Base-by-base conservation (phyloP, 169 alveolate species). In the Cryptosporidium sp. region DNA sequence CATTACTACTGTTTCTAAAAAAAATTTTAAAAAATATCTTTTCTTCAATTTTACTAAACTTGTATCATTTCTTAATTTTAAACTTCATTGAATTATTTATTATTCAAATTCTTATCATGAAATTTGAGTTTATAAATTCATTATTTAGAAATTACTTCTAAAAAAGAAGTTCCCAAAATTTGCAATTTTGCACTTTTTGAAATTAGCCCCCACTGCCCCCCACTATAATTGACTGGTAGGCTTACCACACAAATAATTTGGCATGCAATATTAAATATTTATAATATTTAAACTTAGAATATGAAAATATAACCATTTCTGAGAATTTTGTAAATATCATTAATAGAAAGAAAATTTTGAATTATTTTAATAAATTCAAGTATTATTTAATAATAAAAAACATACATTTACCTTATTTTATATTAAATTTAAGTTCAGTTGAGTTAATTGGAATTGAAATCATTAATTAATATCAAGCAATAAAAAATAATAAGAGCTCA, bases 241-340 rank as follows among this genome's bases (percentile, higher is more conserved):
- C 16, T 26, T n/a, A 10, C 67, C 67, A 56, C 65, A 53, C 67
- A 56, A 56, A 56, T 56, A 56, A 56, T 56, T 56, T 56, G 67
- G 67, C 67, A 56, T 69, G 80, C 60, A 69, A 31, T 69, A n/a
- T 4, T 23, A 69, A 35, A 42, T 69, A 37, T 37, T 69, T 44
- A 69, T 69, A 69, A 69, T 69, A 69, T 23, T 56, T 56, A 16
- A 23, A 21, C 26, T 56, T 10, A 53, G 62, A 10, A 8, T 1
- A 56, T 56, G 14, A 56, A 26, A 56, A 56, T 56, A 56, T 56
- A n/a, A 56, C 9, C 3, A 56, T 56, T 56, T 56, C 67, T 21
- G 23, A 21, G 67, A 56, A 56, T 9, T 26, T 56, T 4, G 37
- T 56, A 9, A 56, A 23, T 21, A 4, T 21, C 3, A 16, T 56